Evolutionary conservation across 2,329 filamentous ascomycete species (phyloP).

Genomic region (Pseudogymnoascus sp.): DNA sequence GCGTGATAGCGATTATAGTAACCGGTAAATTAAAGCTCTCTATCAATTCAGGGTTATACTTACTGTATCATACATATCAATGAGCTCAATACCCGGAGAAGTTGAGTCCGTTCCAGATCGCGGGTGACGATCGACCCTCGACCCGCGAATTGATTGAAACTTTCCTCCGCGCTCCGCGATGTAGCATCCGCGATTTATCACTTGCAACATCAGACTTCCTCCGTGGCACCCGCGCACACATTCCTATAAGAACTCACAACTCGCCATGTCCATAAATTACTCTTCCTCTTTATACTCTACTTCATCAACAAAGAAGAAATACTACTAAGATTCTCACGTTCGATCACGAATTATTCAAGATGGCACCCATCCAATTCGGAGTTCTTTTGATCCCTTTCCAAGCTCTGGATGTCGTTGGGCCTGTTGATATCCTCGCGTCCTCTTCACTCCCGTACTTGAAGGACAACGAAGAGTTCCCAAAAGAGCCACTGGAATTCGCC

Average conservation of each 20-base stretch:
- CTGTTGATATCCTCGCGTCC: constrained; percentile 21
- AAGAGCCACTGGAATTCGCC: background rate
- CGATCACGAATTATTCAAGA: constrained; percentile 9
- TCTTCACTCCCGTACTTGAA: background rate
- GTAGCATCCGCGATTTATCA: constrained; percentile 1
- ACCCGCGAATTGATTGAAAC: background rate
- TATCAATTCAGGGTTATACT: background rate
- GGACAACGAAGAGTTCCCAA: background rate
- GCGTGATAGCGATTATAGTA: background rate
- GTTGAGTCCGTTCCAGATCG: background rate
- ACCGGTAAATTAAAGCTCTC: background rate
- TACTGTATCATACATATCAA: background rate
- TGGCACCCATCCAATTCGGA: constrained; percentile 23
- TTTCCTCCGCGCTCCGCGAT: background rate
- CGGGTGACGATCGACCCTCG: background rate
- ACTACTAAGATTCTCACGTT: background rate
- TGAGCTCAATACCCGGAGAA: background rate
- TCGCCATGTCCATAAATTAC: background rate
- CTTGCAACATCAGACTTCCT: background rate
- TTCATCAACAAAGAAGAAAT: background rate
- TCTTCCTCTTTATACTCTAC: background rate
- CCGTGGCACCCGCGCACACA: background rate
- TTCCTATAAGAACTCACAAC: background rate
- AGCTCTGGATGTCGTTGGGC: constrained; percentile 21
- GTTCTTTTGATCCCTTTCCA: constrained; percentile 23